A percentile compares a stretch with the other conserved stretches of the same genome.
phyloP scores from a whole-genome alignment of 345 rosid species.

The Isatis tinctoria region DNA sequence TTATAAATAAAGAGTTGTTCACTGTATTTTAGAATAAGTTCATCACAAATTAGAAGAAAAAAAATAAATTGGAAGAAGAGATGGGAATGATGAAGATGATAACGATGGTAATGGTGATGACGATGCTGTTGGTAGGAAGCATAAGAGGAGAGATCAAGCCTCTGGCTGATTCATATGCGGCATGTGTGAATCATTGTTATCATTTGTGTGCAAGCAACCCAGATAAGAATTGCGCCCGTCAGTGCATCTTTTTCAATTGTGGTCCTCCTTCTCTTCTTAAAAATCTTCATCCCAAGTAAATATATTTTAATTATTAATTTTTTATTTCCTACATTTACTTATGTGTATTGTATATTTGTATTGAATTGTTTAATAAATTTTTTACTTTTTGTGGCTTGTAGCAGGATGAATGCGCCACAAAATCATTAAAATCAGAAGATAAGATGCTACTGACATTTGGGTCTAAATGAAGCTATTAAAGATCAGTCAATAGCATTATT shows the following conservation, averaged over 20 bases:
- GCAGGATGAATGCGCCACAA: slow-evolving; percentile 13
- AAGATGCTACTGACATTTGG: not conserved
- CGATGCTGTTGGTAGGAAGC: slow-evolving; percentile 13
- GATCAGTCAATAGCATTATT: not conserved
- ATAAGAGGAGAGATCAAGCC: not conserved
- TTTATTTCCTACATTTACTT: not conserved
- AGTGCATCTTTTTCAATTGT: slow-evolving; percentile 15
- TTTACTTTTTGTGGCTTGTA: not conserved
- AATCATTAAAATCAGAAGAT: not conserved
- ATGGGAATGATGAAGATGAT: not conserved
- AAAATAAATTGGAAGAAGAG: not conserved
- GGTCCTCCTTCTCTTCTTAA: slow-evolving; percentile 11
- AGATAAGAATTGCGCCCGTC: not conserved
- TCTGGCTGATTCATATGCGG: not conserved
- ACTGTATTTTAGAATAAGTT: not conserved
- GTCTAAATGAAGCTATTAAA: not conserved
- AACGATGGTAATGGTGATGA: slow-evolving; percentile 1
- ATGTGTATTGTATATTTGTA: not conserved
- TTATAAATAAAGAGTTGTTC: not conserved
- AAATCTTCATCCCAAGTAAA: slow-evolving; percentile 4
- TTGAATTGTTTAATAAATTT: not conserved
- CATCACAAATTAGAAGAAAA: not conserved
- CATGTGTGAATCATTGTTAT: not conserved
- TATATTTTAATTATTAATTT: not conserved
- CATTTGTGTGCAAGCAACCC: not conserved